A percentile compares a stretch with the other conserved stretches of the same genome.
phyloP scores from a whole-genome alignment of 75 land plant species.

The Azolla pinnata region DNA sequence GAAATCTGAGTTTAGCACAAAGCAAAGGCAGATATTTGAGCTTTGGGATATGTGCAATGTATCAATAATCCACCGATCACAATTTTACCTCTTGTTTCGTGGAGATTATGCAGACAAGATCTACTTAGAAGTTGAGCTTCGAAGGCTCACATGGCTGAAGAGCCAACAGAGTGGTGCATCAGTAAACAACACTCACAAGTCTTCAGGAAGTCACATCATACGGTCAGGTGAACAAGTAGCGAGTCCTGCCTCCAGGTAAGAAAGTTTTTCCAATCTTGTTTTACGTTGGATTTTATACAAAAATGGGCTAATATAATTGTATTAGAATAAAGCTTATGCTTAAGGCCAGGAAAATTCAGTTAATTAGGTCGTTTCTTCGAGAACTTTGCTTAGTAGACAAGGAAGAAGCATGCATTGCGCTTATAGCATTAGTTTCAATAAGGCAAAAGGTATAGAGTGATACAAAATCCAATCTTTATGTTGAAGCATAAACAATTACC shows the following conservation, averaged over 20 bases:
- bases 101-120: constrained; percentile 68
- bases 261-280: background rate
- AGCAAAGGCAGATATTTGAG: background rate
- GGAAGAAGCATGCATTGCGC: too few species aligned
- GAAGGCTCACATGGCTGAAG: constrained; percentile 52
- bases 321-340: too few species aligned
- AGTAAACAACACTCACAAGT: constrained; percentile 15
- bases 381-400: too few species aligned
- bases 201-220: background rate
- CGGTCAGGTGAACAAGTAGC: constrained; percentile 14
- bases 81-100: constrained; percentile 61
- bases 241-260: constrained; percentile 37
- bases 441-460: too few species aligned
- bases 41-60: background rate
- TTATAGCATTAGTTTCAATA: too few species aligned
- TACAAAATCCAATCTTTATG: too few species aligned
- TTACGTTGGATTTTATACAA: too few species aligned
- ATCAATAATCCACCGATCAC: constrained; percentile 41
- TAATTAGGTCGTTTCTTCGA: too few species aligned
- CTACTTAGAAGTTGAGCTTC: constrained; percentile 71
- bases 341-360: too few species aligned
- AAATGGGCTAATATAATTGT: too few species aligned
- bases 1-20: background rate
- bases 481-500: too few species aligned
- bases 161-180: background rate